Conservation (phyloP, 1,284 basidiomycete genomes). For the Apiotrichum sp. region DNA sequence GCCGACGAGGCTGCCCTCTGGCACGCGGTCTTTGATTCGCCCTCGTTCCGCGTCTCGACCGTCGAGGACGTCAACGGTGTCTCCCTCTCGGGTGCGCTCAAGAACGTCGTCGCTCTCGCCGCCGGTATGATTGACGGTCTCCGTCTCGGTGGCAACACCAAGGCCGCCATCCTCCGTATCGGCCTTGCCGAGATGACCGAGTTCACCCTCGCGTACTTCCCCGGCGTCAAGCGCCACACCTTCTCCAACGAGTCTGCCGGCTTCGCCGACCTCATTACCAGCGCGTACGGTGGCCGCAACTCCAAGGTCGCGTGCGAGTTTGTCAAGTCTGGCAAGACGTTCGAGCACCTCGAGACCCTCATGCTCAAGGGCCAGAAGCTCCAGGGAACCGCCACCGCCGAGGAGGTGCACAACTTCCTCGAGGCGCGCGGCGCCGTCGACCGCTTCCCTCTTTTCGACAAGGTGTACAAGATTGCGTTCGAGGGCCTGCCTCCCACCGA, state of each 20-base stretch:
- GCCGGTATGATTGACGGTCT: constrained; percentile 82
- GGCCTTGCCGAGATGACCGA: constrained; percentile 52
- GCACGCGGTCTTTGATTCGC: constrained; percentile 48
- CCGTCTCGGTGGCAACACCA: constrained; percentile 80
- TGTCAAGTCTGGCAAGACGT: constrained; percentile 40
- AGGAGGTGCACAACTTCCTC: constrained; percentile 53
- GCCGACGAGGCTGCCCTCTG: constrained; percentile 43
- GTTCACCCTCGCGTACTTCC: constrained; percentile 55
- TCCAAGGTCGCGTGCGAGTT: constrained; percentile 50
- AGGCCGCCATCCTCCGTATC: constrained; percentile 55
- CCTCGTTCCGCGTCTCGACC: constrained; percentile 45
- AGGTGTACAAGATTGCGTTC: constrained; percentile 50
- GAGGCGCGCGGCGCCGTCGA: constrained; percentile 45
- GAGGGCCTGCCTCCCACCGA: constrained; percentile 40
- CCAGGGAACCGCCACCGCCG: constrained; percentile 53
- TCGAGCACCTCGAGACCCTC: constrained; percentile 53
- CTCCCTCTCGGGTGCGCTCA: constrained; percentile 79
- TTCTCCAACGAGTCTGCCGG: constrained; percentile 54
- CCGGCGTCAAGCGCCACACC: constrained; percentile 48
- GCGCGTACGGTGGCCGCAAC: constrained; percentile 55
- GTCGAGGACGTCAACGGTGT: constrained; percentile 57
- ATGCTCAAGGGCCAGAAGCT: constrained; percentile 56
- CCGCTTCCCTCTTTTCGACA: constrained; percentile 54
- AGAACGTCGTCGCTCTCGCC: constrained; percentile 90
- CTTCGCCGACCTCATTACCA: constrained; percentile 57